Conservation (phyloP, 2,329 filamentous ascomycete species). For the Aspergillus sp. region DNA sequence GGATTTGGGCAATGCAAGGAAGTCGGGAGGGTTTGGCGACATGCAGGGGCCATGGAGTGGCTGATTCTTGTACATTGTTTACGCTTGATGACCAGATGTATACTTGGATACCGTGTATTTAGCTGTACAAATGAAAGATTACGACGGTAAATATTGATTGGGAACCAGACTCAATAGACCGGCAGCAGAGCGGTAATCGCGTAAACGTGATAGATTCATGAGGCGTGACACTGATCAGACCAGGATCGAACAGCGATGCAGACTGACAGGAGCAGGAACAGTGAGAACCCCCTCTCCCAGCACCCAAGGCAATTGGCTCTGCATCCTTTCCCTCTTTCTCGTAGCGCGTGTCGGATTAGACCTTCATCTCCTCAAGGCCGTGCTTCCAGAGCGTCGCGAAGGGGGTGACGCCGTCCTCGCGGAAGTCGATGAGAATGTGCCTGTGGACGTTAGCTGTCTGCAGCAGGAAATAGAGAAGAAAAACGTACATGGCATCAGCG, state of each 20-base stretch:
- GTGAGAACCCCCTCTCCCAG: no score
- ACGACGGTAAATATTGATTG: neutral
- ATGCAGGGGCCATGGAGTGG: slow-evolving; percentile 3
- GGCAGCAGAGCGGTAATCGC: no score
- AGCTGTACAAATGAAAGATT: neutral
- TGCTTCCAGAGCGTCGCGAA: slow-evolving; percentile 93
- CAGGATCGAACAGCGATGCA: slow-evolving; percentile 18
- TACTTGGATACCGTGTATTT: neutral
- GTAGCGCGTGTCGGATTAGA: slow-evolving; percentile 46
- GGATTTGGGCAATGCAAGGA: slow-evolving; percentile 13
- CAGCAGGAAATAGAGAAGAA: no score
- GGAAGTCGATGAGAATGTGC: slow-evolving; percentile 92
- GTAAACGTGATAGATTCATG: slow-evolving; percentile 26
- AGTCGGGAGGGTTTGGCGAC: no score
- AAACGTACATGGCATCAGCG: slow-evolving; percentile 78
- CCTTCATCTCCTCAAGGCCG: slow-evolving; percentile 81
- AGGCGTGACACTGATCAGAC: slow-evolving; percentile 29
- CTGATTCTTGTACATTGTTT: no score
- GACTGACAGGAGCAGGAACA: no score
- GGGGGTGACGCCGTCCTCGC: slow-evolving; percentile 87
- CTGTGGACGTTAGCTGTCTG: no score
- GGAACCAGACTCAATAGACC: neutral
- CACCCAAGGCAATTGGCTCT: no score
- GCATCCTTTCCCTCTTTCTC: slow-evolving; percentile 14
- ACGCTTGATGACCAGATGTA: no score